These are phyloP conservation scores for Fusarium sp. DNA, from an alignment of 2,329 filamentous ascomycete species.

Conservation along the genomic window DNA sequence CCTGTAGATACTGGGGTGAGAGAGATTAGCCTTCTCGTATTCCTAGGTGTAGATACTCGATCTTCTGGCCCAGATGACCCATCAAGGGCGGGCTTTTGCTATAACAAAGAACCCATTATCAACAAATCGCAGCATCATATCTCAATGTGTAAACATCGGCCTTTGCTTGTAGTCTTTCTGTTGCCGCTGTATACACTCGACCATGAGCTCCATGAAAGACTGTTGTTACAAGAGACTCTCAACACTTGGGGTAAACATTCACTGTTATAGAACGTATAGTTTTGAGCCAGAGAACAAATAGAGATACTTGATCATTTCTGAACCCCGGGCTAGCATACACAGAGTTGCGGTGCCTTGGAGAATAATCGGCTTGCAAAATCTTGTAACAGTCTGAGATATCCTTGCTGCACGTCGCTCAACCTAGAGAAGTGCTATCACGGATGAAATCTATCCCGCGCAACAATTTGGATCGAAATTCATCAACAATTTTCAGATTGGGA, in stretches of 20 bases:
- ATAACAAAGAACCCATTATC: too few species aligned
- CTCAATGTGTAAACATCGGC: too few species aligned
- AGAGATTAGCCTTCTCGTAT: not conserved
- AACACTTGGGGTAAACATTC: not conserved
- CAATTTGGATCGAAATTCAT: not conserved
- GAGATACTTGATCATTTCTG: not conserved
- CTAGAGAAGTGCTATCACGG: not conserved
- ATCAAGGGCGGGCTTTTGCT: too few species aligned
- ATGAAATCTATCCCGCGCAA: not conserved
- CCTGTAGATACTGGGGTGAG: not conserved
- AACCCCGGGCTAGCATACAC: not conserved
- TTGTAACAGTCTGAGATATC: not conserved
- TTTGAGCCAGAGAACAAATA: not conserved
- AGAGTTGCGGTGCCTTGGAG: not conserved
- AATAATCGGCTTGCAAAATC: not conserved
- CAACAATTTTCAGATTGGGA: not conserved
- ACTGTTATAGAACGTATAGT: not conserved
- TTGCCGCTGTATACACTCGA: not conserved
- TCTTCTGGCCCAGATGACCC: too few species aligned
- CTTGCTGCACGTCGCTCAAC: not conserved
- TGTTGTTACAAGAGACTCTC: not conserved
- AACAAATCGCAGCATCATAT: too few species aligned
- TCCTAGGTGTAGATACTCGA: not conserved
- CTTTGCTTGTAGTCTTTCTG: too few species aligned
- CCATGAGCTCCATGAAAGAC: not conserved